Percentiles rank a stretch among this genome's conserved stretches.
phyloP scores from a whole-genome alignment of 75 land plant genomes.

The Picea glauca region DNA sequence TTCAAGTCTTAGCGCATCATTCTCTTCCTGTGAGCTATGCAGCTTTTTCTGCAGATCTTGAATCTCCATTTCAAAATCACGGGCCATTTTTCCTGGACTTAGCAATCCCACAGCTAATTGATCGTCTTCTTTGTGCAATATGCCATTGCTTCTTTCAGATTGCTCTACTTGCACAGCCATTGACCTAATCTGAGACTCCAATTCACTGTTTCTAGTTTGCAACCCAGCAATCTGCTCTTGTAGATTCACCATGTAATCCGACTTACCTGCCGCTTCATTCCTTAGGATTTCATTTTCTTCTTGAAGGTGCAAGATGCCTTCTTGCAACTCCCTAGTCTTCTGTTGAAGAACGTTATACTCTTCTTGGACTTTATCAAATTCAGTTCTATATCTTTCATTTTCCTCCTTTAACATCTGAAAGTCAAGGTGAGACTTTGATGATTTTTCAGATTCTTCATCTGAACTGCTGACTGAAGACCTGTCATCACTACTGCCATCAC shows the following conservation, averaged over 20 bases:
- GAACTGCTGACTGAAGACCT: background rate
- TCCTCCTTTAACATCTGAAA: constrained; percentile 6
- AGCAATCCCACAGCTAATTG: background rate
- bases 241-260: background rate
- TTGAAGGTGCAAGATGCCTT: background rate
- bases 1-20: background rate
- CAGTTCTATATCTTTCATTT: background rate
- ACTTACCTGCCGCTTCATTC: background rate
- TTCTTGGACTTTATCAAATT: constrained; percentile 4
- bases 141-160: background rate
- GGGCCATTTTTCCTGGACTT: background rate
- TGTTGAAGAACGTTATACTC: constrained; percentile 1
- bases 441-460: background rate
- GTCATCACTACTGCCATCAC: background rate
- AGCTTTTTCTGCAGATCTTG: constrained; percentile 2
- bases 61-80: background rate
- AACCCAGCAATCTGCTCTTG: constrained; percentile 4
- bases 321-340: constrained; percentile 6
- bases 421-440: background rate
- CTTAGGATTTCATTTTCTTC: constrained; percentile 11
- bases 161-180: constrained; percentile 1
- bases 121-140: constrained; percentile 8
- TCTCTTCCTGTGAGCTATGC: constrained; percentile 2
- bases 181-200: constrained; percentile 9
- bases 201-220: background rate